These are phyloP conservation scores for Panicum hallii DNA, from an alignment of 202 grass and related monocot species.

Conservation along the genomic window DNA sequence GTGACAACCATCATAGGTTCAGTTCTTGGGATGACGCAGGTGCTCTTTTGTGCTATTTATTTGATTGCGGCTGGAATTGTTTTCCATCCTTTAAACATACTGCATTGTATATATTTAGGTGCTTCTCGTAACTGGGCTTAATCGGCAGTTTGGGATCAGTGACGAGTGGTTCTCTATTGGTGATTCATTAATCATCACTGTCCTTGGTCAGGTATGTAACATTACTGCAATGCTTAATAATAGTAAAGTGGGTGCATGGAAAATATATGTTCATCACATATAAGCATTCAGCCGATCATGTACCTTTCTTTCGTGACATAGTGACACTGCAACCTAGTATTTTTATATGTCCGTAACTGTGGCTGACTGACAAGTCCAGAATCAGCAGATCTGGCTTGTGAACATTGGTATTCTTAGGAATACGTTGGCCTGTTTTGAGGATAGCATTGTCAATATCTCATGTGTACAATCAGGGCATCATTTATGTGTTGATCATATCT, in stretches of 20 bases:
- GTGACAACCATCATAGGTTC: conserved; percentile 88
- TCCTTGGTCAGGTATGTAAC: conserved; percentile 83
- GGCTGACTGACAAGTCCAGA: not conserved
- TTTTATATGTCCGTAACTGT: not conserved
- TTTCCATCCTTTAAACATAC: conserved; percentile 39
- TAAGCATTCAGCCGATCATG: not conserved
- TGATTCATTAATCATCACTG: conserved; percentile 97
- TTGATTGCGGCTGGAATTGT: conserved; percentile 33
- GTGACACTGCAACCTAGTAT: not conserved
- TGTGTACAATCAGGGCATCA: conserved; percentile 10
- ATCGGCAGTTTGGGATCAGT: conserved; percentile 84
- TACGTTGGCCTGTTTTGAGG: conserved; percentile 8
- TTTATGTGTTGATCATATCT: conserved; percentile 39
- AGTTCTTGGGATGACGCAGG: conserved; percentile 96
- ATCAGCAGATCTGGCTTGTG: conserved; percentile 2
- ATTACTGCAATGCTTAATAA: conserved; percentile 20
- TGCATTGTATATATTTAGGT: conserved; percentile 63
- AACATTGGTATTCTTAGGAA: not conserved
- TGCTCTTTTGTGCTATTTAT: conserved; percentile 49
- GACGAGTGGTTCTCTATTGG: conserved; percentile 99
- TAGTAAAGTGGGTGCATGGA: not conserved
- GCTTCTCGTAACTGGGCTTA: conserved; percentile 86
- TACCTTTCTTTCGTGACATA: conserved; percentile 17
- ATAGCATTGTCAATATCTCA: conserved; percentile 22
- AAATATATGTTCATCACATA: not conserved